Conservation (phyloP, 2,329 filamentous ascomycete species). For the Colletotrichum musicola region DNA sequence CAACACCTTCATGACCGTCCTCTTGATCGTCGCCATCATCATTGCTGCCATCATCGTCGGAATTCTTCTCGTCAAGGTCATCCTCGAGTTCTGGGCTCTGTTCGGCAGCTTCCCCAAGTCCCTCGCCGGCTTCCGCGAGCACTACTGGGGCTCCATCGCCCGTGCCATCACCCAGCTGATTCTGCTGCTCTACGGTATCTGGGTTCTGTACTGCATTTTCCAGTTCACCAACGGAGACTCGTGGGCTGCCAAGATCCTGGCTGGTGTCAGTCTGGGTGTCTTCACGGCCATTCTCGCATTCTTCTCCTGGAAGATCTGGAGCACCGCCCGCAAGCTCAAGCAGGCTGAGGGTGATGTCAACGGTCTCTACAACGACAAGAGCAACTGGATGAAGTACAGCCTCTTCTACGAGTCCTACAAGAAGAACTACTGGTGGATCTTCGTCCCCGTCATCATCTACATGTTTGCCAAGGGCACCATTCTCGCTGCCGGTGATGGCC, state of each 20-base stretch:
- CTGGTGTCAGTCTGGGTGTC: constrained; percentile 81
- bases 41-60: constrained; percentile 86
- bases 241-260: constrained; percentile 89
- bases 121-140: constrained; percentile 87
- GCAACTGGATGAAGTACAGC: constrained; percentile 94
- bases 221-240: constrained; percentile 96
- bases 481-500: constrained; percentile 86
- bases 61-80: constrained; percentile 89
- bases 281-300: constrained; percentile 87
- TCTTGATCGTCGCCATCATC: constrained; percentile 89
- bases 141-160: constrained; percentile 94
- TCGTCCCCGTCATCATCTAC: constrained; percentile 90
- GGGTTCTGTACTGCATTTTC: constrained; percentile 96
- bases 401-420: constrained; percentile 98
- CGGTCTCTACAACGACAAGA: constrained; percentile 86
- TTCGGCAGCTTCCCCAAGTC: constrained; percentile 86
- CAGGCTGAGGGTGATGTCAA: constrained; percentile 78
- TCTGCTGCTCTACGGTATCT: constrained; percentile 91
- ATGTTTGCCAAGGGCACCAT: constrained; percentile 90
- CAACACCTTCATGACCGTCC: constrained; percentile 96
- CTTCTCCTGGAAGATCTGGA: constrained; percentile 88
- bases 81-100: constrained; percentile 92
- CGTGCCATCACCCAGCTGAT: constrained; percentile 92
- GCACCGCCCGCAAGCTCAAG: constrained; percentile 80
- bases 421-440: constrained; percentile 96